Evolutionary conservation across 768 basidiomycete species (phyloP).

Genomic region (Fibroporia radiculosa): DNA sequence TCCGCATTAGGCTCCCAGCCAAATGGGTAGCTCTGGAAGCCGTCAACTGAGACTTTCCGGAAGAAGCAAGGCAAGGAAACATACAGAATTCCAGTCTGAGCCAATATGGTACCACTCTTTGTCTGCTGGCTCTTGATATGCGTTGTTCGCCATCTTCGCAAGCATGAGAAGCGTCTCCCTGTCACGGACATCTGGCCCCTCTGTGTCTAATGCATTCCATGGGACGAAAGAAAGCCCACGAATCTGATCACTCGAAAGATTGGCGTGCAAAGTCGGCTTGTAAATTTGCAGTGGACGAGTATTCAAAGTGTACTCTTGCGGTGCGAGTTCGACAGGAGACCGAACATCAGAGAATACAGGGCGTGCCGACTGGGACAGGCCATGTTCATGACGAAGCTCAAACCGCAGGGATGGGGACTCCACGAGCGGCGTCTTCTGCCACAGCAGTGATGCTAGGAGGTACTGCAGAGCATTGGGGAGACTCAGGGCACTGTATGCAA

Average conservation of each 20-base stretch:
- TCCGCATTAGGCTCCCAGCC: conserved; percentile 91
- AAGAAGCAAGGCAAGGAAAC: conserved; percentile 11
- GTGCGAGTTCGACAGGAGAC: conserved; percentile 18
- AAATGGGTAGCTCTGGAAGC: conserved; percentile 56
- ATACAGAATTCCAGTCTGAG: conserved; percentile 53
- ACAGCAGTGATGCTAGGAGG: conserved; percentile 16
- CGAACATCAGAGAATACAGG: conserved; percentile 52
- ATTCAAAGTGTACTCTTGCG: conserved; percentile 33
- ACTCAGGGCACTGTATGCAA: too few relatives aligned
- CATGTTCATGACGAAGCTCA: conserved; percentile 60
- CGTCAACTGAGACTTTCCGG: not conserved
- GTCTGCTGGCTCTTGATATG: conserved; percentile 50
- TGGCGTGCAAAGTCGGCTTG: conserved; percentile 36
- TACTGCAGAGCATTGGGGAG: conserved; percentile 18
- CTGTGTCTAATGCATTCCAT: conserved; percentile 63
- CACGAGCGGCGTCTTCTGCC: not conserved
- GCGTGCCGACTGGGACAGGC: conserved; percentile 42
- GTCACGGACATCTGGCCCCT: conserved; percentile 64
- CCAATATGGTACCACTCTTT: conserved; percentile 67
- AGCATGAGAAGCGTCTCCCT: conserved; percentile 66
- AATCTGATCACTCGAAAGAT: conserved; percentile 27
- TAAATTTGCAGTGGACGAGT: conserved; percentile 34
- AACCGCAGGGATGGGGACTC: conserved; percentile 34
- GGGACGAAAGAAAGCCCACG: conserved; percentile 30
- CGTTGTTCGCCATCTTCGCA: conserved; percentile 87